Evolutionary conservation across 2,329 filamentous ascomycete species (phyloP).

Genomic region (Cordyceps javanica): DNA sequence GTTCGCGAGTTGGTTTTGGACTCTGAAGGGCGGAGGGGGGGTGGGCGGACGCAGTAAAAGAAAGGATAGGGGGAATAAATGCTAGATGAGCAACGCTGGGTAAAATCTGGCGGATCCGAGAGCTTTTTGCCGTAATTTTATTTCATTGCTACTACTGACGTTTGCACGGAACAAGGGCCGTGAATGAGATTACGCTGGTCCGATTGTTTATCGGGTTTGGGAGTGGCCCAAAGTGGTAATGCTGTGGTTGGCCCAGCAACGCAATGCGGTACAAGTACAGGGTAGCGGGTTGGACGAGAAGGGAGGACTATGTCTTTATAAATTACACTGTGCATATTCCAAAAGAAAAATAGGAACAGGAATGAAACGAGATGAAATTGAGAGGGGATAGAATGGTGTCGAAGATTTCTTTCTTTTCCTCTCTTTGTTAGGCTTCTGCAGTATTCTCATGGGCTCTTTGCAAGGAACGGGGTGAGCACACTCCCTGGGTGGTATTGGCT

Average conservation of each 20-base stretch:
- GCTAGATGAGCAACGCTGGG: not conserved
- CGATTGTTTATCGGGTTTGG: not conserved
- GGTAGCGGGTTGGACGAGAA: too few relatives aligned
- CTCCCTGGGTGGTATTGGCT: too few relatives aligned
- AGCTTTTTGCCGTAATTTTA: not conserved
- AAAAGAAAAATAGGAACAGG: too few relatives aligned
- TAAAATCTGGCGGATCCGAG: not conserved
- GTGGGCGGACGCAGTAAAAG: not conserved
- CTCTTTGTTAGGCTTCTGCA: too few relatives aligned
- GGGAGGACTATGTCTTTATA: too few relatives aligned
- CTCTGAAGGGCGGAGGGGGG: not conserved
- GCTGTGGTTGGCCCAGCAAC: not conserved
- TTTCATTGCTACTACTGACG: not conserved
- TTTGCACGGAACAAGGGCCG: not conserved
- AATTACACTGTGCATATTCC: too few relatives aligned
- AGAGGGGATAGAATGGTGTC: too few relatives aligned
- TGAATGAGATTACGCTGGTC: not conserved
- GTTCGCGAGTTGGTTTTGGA: too few relatives aligned
- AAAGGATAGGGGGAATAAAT: not conserved
- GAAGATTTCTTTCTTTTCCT: too few relatives aligned
- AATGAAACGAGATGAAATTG: too few relatives aligned
- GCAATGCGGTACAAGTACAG: not conserved
- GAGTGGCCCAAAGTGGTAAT: not conserved
- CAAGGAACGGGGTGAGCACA: too few relatives aligned
- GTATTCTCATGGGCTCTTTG: too few relatives aligned